Evolutionary conservation across 2,329 filamentous ascomycete genomes (phyloP), one percentile per base, ranked within the genome.

Genomic region (Bimuria novae-zelandiae): DNA sequence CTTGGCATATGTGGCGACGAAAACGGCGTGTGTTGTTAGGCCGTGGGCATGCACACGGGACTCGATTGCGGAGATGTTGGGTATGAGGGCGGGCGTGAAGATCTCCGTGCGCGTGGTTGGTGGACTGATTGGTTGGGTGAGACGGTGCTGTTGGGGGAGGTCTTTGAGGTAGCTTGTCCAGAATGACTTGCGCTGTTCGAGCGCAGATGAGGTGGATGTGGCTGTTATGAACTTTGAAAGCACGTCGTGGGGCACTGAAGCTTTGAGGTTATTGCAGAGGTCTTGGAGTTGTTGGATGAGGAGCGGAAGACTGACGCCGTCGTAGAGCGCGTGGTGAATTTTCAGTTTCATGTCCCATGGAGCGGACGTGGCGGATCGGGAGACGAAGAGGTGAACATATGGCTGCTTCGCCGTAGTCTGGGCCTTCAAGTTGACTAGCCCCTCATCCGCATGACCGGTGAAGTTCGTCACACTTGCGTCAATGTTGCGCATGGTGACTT

Each of bases 311-410:
- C 89, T 94, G 54, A 95, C 80, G 5, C 87, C 92, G 69, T 97
- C 93, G 67, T 97, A 97, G 0, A 97, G 78, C 0, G 89, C 89
- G 69, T 97, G 92, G 57, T 96, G 92, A 4, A 97, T 87, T 22
- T 79, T 77, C 2, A 81, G 74, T 40, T 74, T 60, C 39, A 80
- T 51, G 7, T 61, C 54, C 59, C 75, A 77, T 14, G 71, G 70
- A 21, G 49, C 51, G 2, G 56, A n/a, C 1, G 56, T 65, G 41
- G 11, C 29, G 14, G 10, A 10, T n/a, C 17, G 67, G 60, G 63
- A 67, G 6, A 69, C 74, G 54, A 74, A 70, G 5, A 80, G 57
- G 45, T 69, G 64, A 11, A 68, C 74, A 54, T 65, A 69, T 7
- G 71, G 70, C 33, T 75, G 72, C 16, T 33, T 45, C 2, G 16